These are phyloP conservation scores for Fusarium equiseti DNA, from an alignment of 2,329 filamentous ascomycete species.

Conservation along the genomic window DNA sequence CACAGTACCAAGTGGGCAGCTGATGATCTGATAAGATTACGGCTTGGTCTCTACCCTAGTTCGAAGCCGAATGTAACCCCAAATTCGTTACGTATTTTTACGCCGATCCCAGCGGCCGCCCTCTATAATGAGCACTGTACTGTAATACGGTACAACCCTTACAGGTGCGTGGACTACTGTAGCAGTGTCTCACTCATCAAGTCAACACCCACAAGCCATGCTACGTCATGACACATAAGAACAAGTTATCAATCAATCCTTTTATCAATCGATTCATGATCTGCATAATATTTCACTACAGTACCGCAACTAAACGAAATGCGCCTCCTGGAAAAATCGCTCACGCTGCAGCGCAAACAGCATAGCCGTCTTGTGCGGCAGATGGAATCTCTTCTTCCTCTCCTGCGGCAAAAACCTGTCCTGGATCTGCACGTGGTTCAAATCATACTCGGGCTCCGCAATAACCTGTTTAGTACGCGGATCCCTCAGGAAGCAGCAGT, in stretches of 20 bases:
- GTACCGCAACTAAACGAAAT: conserved; percentile 36
- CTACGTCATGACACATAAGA: conserved; percentile 12
- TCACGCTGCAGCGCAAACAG: conserved; percentile 46
- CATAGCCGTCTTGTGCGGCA: conserved; percentile 48
- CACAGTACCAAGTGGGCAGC: conserved; percentile 2
- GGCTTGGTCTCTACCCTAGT: background rate
- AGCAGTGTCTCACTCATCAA: background rate
- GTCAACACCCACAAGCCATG: background rate
- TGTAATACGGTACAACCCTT: too few species aligned
- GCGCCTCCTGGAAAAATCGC: conserved; percentile 47
- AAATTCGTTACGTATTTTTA: conserved; percentile 13
- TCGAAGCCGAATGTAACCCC: background rate
- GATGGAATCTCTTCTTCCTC: conserved; percentile 48
- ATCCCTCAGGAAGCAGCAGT: conserved; percentile 46
- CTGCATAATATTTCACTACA: background rate
- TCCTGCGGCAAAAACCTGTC: conserved; percentile 45
- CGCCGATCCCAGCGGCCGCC: conserved; percentile 5
- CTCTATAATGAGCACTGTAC: background rate
- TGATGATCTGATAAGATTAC: conserved; percentile 32
- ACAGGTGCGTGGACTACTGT: background rate
- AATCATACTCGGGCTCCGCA: conserved; percentile 43
- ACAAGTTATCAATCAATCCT: conserved; percentile 1
- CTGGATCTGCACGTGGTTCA: conserved; percentile 43
- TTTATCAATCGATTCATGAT: conserved; percentile 3
- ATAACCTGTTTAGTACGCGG: conserved; percentile 46